Base-by-base conservation (phyloP, 1,284 basidiomycete genomes). In the Chalciporus sp. region DNA sequence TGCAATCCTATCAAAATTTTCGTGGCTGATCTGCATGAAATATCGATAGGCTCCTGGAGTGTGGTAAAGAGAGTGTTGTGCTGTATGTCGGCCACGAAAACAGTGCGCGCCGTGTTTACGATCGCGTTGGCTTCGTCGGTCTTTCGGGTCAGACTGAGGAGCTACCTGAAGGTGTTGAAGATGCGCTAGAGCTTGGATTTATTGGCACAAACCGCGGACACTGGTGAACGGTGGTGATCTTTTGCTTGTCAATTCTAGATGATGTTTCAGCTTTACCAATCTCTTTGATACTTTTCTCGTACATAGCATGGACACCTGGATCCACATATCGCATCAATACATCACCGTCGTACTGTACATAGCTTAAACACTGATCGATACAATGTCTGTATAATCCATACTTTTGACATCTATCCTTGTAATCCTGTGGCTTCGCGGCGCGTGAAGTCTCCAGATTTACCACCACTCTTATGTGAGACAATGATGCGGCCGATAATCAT, bases 401-500 rank as follows among this genome's bases (percentile, higher is more conserved):
- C 28, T 40, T 29, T 12, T 16, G 31, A 19, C 1, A 33, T 42
- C 23, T 35, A 42, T 55, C 17, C 20, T 27, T 41, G 47, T 12
- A 9, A 31, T 19, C 54, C 33, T 33, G 31, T 37, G 39, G 29
- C n/a, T n/a, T 12, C 55, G 19, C 27, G 7, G 27, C 70, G 70
- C 49, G 57, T 60, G 58, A 88, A 89, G 62, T 85, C 84, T 2
- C 89, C 90, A 61, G 84, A 88, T 70, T 79, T 81, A 11, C 93
- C 92, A 17, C 92, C 92, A 20, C 77, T 74, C 69, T 95, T 95
- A 27, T 72, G 69, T 2, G 77, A 75, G 2, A 95, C 90, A 59
- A 78, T 69, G 47, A 95, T 80, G 26, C 84, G 82, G 29, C 79
- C 73, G 51, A 91, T 90, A 52, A 81, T 75, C 92, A 94, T 95